phyloP scores from a whole-genome alignment of 2,329 filamentous ascomycete genomes.

The Domatiomyces catenatus region DNA sequence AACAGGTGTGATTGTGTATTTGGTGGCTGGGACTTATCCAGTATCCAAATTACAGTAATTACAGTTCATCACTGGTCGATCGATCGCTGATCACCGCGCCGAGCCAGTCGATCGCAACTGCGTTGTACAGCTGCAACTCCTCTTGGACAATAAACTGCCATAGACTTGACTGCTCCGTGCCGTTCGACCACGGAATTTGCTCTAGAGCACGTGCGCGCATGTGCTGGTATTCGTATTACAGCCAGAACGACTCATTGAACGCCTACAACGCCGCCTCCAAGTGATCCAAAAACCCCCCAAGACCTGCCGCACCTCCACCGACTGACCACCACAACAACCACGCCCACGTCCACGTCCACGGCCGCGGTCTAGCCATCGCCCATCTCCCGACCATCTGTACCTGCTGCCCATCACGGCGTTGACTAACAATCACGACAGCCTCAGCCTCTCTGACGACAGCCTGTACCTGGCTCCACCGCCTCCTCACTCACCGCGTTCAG shows the following conservation, averaged over 20 bases:
- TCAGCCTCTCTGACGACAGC: slow-evolving; percentile 26
- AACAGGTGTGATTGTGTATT: too few relatives aligned
- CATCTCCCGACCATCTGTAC: neutral
- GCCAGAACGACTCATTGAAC: neutral
- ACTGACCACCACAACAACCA: neutral
- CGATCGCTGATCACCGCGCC: neutral
- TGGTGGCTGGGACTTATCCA: too few relatives aligned
- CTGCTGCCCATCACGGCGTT: slow-evolving; percentile 29
- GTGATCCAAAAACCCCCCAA: too few relatives aligned
- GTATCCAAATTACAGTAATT: too few relatives aligned
- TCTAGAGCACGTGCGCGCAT: neutral
- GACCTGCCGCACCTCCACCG: too few relatives aligned
- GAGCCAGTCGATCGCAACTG: neutral
- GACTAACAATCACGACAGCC: slow-evolving; percentile 22
- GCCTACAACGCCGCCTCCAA: neutral
- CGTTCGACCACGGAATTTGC: neutral
- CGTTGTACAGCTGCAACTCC: neutral
- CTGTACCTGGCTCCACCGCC: slow-evolving; percentile 24
- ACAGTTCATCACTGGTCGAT: neutral
- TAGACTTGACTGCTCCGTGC: neutral
- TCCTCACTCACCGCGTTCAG: slow-evolving; percentile 25
- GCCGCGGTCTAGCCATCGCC: neutral
- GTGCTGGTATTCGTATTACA: neutral
- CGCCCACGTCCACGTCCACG: neutral
- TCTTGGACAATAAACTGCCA: neutral